Percentiles rank a stretch among this genome's conserved stretches.
These are phyloP conservation scores for Ophiognomonia clavigignenti-juglandacearum DNA, from an alignment of 2,329 filamentous ascomycete species.

Conservation along the genomic window DNA sequence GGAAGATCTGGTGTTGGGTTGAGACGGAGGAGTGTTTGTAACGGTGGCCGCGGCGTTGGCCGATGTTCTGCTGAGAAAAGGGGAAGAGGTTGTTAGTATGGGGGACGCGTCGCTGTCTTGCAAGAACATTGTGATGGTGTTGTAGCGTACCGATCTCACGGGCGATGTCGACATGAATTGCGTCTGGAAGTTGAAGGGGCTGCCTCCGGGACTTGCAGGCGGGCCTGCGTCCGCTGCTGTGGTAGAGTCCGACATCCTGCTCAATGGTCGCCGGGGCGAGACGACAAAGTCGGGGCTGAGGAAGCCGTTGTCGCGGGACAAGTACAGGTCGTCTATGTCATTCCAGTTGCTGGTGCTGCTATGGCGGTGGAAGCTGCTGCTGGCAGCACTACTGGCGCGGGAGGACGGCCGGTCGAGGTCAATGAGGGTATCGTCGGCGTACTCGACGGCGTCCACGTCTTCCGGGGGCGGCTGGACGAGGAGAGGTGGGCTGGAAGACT, in stretches of 20 bases:
- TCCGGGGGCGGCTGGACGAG: conserved; percentile 37
- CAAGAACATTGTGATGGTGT: background rate
- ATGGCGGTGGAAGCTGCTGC: conserved; percentile 11
- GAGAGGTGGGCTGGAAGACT: conserved; percentile 61
- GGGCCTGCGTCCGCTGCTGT: conserved; percentile 23
- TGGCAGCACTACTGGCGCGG: conserved; percentile 18
- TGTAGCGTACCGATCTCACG: conserved; percentile 66
- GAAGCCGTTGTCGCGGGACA: conserved; percentile 19
- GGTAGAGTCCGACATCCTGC: conserved; percentile 30
- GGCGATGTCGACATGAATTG: conserved; percentile 70
- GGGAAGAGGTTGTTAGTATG: conserved; percentile 7
- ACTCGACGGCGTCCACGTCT: conserved; percentile 18
- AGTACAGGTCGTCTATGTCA: conserved; percentile 13
- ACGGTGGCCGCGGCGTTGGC: conserved; percentile 88
- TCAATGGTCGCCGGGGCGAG: conserved; percentile 22
- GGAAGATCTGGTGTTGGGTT: conserved; percentile 85
- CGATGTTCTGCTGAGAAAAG: conserved; percentile 67
- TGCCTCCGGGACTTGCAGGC: conserved; percentile 29
- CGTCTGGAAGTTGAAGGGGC: conserved; percentile 94
- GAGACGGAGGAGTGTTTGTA: conserved; percentile 97
- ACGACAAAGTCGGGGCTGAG: conserved; percentile 20
- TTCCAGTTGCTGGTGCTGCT: conserved; percentile 10
- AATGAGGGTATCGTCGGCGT: conserved; percentile 19
- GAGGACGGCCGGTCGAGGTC: conserved; percentile 22
- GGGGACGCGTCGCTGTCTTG: no score